These are phyloP conservation scores for Phalaenopsis aphrodite DNA, from an alignment of 106 monocot species.

Conservation along the genomic window DNA sequence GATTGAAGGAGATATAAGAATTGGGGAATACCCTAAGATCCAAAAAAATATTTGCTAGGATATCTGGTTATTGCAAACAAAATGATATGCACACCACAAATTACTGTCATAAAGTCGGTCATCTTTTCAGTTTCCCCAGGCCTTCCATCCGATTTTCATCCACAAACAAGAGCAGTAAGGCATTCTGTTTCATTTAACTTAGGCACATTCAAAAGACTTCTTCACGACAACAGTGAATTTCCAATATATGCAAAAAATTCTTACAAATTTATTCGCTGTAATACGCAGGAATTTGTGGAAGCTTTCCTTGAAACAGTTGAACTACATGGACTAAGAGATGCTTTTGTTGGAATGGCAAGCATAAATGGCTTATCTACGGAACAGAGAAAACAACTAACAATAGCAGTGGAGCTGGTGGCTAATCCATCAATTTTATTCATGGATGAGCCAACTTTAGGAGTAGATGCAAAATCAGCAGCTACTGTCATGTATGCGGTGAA, in stretches of 20 bases:
- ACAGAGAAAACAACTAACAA: constrained; percentile 20
- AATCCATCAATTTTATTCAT: constrained; percentile 26
- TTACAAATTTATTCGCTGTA: not conserved
- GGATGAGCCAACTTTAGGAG: constrained; percentile 26
- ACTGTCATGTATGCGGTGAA: constrained; percentile 23
- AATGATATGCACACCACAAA: constrained; percentile 41
- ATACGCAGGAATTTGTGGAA: constrained; percentile 32
- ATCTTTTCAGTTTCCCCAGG: constrained; percentile 37
- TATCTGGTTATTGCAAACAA: constrained; percentile 52
- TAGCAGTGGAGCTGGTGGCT: constrained; percentile 23
- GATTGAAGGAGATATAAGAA: constrained; percentile 47
- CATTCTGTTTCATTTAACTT: not conserved
- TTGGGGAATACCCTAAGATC: constrained; percentile 39
- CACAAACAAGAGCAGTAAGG: constrained; percentile 22
- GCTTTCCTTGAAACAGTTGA: constrained; percentile 39
- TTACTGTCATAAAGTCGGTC: constrained; percentile 37
- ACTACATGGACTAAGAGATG: constrained; percentile 30
- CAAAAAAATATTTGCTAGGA: constrained; percentile 38
- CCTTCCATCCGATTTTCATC: constrained; percentile 23
- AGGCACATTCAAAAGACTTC: not conserved
- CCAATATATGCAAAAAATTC: not conserved
- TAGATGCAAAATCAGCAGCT: constrained; percentile 25
- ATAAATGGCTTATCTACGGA: constrained; percentile 39
- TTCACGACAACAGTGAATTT: not conserved
- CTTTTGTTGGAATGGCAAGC: constrained; percentile 36